Percentiles rank a stretch among this genome's conserved stretches.
phyloP scores from a whole-genome alignment of 805 yeast species.

The Wickerhamiella bombiphila region DNA sequence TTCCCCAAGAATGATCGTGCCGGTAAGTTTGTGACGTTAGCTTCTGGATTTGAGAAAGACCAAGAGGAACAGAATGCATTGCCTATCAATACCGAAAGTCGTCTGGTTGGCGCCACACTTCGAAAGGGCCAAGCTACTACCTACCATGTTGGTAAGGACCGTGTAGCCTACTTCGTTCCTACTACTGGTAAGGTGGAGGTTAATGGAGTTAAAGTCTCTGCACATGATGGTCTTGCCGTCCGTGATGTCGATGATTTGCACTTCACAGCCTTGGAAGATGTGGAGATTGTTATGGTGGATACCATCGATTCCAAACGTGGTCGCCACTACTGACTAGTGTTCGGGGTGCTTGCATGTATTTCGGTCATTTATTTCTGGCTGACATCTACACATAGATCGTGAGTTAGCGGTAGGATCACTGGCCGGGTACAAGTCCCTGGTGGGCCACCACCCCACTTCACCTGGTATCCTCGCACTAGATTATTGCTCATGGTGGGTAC shows the following conservation, averaged over 20 bases:
- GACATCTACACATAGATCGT: too few species aligned
- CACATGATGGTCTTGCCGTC: slow-evolving; percentile 8
- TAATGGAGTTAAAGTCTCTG: slow-evolving; percentile 1
- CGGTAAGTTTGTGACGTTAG: not conserved
- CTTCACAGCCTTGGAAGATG: slow-evolving; percentile 3
- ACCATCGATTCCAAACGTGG: too few species aligned
- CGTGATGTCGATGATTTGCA: not conserved
- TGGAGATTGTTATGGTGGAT: slow-evolving; percentile 4
- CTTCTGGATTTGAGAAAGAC: slow-evolving; percentile 5
- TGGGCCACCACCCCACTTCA: too few species aligned
- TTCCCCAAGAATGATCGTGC: not conserved
- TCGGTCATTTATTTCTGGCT: too few species aligned
- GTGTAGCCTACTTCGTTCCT: slow-evolving; percentile 5
- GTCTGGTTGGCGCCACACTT: slow-evolving; percentile 3
- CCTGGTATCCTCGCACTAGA: too few species aligned
- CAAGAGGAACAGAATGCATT: not conserved
- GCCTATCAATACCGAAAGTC: slow-evolving; percentile 3
- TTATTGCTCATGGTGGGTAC: too few species aligned
- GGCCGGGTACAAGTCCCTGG: too few species aligned
- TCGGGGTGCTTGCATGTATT: too few species aligned
- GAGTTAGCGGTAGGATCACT: too few species aligned
- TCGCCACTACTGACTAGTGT: too few species aligned
- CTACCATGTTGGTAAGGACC: not conserved
- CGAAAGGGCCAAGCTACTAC: not conserved
- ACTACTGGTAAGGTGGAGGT: slow-evolving; percentile 2